Conservation (phyloP, 1,139 yeast species). For the Suhomyces bokatorum region DNA sequence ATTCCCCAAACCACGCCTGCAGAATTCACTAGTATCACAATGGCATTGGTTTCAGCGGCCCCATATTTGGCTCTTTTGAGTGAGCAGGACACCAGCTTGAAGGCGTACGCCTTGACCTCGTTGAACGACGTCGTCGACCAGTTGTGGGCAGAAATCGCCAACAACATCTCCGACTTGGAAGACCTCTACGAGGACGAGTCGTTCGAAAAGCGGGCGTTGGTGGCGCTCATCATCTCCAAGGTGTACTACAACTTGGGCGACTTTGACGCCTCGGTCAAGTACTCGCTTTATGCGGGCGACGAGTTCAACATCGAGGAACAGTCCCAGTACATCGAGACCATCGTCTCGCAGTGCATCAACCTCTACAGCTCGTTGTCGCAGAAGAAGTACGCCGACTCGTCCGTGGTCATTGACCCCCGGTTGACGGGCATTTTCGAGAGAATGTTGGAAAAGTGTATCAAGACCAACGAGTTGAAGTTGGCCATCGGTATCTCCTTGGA, state of each 20-base stretch:
- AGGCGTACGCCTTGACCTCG: constrained; percentile 81
- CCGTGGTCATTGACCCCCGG: constrained; percentile 55
- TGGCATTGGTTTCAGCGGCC: constrained; percentile 78
- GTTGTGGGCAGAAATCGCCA: constrained; percentile 97
- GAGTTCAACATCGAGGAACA: constrained; percentile 72
- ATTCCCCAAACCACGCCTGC: background rate
- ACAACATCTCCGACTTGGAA: constrained; percentile 81
- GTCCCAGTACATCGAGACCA: constrained; percentile 90
- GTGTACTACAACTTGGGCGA: constrained; percentile 96
- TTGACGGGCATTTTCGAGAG: constrained; percentile 73
- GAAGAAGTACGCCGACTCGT: constrained; percentile 44
- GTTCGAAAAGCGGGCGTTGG: constrained; percentile 76
- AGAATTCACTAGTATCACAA: constrained; percentile 18
- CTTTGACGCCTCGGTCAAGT: constrained; percentile 85
- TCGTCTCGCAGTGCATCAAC: constrained; percentile 89
- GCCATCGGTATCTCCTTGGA: constrained; percentile 93
- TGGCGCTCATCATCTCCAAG: constrained; percentile 90
- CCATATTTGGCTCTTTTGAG: constrained; percentile 86
- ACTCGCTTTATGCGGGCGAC: constrained; percentile 81
- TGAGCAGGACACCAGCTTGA: constrained; percentile 77
- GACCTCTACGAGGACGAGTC: constrained; percentile 83
- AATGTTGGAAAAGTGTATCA: constrained; percentile 81
- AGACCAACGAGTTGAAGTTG: constrained; percentile 68
- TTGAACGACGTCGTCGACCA: constrained; percentile 84
- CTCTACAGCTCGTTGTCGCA: constrained; percentile 71